Conservation (phyloP, 176 grass and related monocot species). For the Lolium rigidum region DNA sequence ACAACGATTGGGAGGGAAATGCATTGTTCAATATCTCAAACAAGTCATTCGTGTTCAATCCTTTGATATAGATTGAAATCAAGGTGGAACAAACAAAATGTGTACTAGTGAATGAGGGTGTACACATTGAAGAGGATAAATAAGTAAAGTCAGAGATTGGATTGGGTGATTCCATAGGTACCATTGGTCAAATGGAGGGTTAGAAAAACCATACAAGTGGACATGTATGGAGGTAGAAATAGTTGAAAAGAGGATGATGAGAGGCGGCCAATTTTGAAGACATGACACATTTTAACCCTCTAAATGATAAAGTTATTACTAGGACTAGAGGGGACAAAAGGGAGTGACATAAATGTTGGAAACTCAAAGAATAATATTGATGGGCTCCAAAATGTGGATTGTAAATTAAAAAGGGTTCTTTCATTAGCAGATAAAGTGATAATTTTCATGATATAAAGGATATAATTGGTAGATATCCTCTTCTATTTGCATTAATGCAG, state of each 20-base stretch:
- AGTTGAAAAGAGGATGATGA: neutral
- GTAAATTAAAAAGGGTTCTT: neutral
- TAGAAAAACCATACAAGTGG: neutral
- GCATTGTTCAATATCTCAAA: no score
- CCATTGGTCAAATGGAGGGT: neutral
- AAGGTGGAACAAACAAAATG: neutral
- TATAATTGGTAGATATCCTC: no score
- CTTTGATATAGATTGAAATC: neutral
- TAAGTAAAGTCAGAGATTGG: neutral
- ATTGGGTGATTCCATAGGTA: neutral
- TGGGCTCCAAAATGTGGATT: neutral
- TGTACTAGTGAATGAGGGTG: neutral
- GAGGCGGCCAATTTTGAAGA: neutral
- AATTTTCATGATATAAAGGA: no score
- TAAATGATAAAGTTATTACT: neutral
- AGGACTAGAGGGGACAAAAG: neutral
- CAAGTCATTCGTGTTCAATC: no score
- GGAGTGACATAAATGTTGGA: neutral
- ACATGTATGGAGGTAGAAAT: neutral
- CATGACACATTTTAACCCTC: neutral
- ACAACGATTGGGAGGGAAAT: no score
- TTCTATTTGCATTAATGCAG: no score
- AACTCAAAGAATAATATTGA: neutral
- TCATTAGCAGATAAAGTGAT: neutral
- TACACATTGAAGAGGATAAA: neutral